Conservation (phyloP, 2,329 filamentous ascomycete species). For the Capronia epimyces region DNA sequence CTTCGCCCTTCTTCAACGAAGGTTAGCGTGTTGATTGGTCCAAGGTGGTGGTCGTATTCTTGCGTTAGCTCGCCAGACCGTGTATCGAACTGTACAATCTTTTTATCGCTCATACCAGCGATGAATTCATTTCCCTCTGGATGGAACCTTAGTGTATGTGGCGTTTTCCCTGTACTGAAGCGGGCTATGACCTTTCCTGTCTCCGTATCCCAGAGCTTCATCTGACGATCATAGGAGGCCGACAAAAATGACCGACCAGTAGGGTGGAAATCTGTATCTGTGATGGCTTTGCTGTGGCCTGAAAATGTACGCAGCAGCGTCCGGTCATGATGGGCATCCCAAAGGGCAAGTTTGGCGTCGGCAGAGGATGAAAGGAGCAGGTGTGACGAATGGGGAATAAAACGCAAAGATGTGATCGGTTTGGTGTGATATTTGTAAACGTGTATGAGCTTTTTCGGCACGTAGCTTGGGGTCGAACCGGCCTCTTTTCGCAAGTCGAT, state of each 20-base stretch:
- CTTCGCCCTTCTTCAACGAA: conserved; percentile 92
- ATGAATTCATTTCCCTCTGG: conserved; percentile 85
- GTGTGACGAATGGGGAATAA: conserved; percentile 85
- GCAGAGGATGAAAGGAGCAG: conserved; percentile 83
- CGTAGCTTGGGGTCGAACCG: conserved; percentile 78
- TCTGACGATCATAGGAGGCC: conserved; percentile 87
- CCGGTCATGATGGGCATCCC: conserved; percentile 85
- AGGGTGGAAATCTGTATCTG: conserved; percentile 81
- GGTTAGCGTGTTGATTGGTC: conserved; percentile 95
- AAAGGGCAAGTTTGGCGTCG: conserved; percentile 86
- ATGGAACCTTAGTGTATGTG: conserved; percentile 92
- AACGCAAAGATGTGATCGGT: conserved; percentile 79
- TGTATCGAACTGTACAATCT: conserved; percentile 95
- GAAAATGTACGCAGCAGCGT: conserved; percentile 87
- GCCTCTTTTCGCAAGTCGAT: conserved; percentile 76
- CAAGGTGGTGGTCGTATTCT: conserved; percentile 96
- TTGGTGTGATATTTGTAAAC: conserved; percentile 82
- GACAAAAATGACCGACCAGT: conserved; percentile 82
- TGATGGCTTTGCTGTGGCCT: conserved; percentile 83
- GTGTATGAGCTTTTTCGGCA: conserved; percentile 89
- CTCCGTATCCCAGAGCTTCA: conserved; percentile 98
- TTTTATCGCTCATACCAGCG: conserved; percentile 96
- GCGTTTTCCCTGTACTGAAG: conserved; percentile 90
- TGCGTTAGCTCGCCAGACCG: conserved; percentile 78
- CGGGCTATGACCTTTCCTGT: conserved; percentile 81